Conservation (phyloP, 2,329 filamentous ascomycete genomes). For the Penicillium occitanis region DNA sequence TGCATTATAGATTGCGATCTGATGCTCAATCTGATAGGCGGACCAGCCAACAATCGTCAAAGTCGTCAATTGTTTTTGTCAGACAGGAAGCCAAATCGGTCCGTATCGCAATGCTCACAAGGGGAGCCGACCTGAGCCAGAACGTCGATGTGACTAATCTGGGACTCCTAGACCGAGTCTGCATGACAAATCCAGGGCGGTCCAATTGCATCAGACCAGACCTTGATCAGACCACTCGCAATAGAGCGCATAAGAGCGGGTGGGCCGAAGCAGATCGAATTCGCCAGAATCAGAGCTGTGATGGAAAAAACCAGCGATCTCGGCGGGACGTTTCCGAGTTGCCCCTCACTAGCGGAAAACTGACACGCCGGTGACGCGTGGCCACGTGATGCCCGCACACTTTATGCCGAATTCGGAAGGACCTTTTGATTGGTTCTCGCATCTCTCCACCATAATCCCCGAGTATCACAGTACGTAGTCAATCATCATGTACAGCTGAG, state of each 20-base stretch:
- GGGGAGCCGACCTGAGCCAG: conserved; percentile 14
- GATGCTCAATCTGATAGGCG: background rate
- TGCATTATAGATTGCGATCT: background rate
- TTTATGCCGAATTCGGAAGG: conserved; percentile 2
- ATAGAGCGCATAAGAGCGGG: background rate
- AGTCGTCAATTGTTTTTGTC: background rate
- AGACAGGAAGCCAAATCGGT: background rate
- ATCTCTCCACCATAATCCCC: too few species aligned
- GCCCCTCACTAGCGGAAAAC: background rate
- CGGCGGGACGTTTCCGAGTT: conserved; percentile 1
- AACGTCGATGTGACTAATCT: conserved; percentile 20
- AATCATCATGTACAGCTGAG: background rate
- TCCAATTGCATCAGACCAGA: background rate
- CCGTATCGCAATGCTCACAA: background rate
- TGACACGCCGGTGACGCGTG: conserved; percentile 12
- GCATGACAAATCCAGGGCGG: conserved; percentile 13
- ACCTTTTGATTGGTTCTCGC: background rate
- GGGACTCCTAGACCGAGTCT: conserved; percentile 13
- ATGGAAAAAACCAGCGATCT: background rate
- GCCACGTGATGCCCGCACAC: background rate
- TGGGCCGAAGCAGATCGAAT: conserved; percentile 1
- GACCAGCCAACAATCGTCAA: background rate
- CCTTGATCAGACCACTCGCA: background rate
- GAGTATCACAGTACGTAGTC: background rate
- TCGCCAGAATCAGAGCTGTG: background rate